A percentile compares a stretch with the other conserved stretches of the same genome.
phyloP scores from a whole-genome alignment of 331 rosid species.

The Stylosanthes scabra region DNA sequence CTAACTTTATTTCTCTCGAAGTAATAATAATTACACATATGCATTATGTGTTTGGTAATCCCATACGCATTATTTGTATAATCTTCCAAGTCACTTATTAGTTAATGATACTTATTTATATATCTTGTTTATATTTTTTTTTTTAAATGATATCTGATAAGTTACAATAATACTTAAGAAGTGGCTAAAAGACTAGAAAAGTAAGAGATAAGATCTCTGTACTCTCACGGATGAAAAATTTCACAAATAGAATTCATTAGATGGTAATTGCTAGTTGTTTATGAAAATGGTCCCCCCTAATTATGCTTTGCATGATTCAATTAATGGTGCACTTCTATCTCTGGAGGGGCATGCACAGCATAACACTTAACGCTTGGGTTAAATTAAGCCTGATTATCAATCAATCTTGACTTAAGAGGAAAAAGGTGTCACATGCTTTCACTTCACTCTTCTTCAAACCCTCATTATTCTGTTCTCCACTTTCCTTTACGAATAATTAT shows the following conservation, averaged over 20 bases:
- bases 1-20: constrained; percentile 11
- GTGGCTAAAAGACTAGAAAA: neutral
- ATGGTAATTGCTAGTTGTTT: neutral
- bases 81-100: constrained; percentile 14
- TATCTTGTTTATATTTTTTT: too few relatives aligned
- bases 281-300: neutral
- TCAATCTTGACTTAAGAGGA: constrained; percentile 66
- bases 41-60: neutral
- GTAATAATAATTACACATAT: constrained; percentile 4
- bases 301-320: constrained; percentile 40
- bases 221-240: neutral
- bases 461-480: constrained; percentile 90
- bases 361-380: constrained; percentile 16
- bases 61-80: neutral
- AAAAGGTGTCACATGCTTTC: constrained; percentile 70
- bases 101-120: neutral
- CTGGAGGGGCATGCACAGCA: neutral
- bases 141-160: neutral
- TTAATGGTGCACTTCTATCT: constrained; percentile 17
- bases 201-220: neutral
- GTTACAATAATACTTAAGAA: neutral
- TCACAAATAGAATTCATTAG: constrained; percentile 3
- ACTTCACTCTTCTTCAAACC: constrained; percentile 61
- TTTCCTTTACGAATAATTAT: constrained; percentile 44
- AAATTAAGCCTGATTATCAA: constrained; percentile 43